Evolutionary conservation across 2,329 filamentous ascomycete genomes (phyloP), one percentile per base, ranked within the genome.

Genomic region (Curvularia sp.): DNA sequence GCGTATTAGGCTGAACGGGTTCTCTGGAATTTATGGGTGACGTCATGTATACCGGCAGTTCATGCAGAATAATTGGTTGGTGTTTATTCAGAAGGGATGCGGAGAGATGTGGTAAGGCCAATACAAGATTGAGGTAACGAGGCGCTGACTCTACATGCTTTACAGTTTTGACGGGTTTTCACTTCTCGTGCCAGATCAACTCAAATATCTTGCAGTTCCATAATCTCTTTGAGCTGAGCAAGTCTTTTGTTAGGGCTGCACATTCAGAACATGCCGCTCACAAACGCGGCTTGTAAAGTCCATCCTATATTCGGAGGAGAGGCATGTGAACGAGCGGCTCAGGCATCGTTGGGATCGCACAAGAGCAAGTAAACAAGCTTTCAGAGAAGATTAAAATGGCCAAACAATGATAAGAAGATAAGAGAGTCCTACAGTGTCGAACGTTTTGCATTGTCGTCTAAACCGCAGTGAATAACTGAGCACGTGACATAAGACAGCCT

Each of bases 1-100:
- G 35, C 35, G 35, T 44, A 28, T 44, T 44, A 44, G 42, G 42
- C 42, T 44, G 24, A 44, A 44, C 24, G 13, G 42, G 9, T 44
- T 44, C 15, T 44, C 7, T 9, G 15, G 7, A n/a, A 9, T 44
- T 28, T n/a, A n/a, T 15, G 4, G 0, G 7, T 44, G 42, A 44
- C 42, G 42, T 44, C 42, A 44, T 28, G 15, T 28, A 44, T 44
- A 44, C 24, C 24, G 24, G 24, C 7, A 38, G 6, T 38, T 18
- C 35, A 15, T 9, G 3, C 5, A 38, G 5, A 9, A 8, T n/a
- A 1, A 5, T 24, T 8, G 2, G 2, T 44, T 44, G 22, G 13
- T 26, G 41, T 43, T 24, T 13, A 8, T 26, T 15, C 8, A 12
- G 42, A 6, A 5, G 24, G 1, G 4, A 44, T 44, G 12, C 6